Percentiles rank a stretch among this genome's conserved stretches.
phyloP scores from a whole-genome alignment of 768 basidiomycete species.

The Tulasnella sp. region DNA sequence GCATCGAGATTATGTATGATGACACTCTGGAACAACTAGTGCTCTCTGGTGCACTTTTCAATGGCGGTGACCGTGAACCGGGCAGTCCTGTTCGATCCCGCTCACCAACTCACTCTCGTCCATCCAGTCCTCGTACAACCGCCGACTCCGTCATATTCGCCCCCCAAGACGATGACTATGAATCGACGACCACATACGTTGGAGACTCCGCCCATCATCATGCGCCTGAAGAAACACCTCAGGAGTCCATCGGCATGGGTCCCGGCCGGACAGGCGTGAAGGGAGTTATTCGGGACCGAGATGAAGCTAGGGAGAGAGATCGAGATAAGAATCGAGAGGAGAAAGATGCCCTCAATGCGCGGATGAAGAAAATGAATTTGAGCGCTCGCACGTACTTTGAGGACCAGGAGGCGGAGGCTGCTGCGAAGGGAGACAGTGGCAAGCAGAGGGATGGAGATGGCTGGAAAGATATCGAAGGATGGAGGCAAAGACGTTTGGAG shows the following conservation, averaged over 20 bases:
- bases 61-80: slow-evolving; percentile 43
- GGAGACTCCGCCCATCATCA: slow-evolving; percentile 2
- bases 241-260: slow-evolving; percentile 70
- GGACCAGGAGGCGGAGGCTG: slow-evolving; percentile 42
- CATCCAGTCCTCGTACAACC: slow-evolving; percentile 37
- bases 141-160: slow-evolving; percentile 31
- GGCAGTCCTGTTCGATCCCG: slow-evolving; percentile 37
- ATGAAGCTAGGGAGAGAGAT: slow-evolving; percentile 43
- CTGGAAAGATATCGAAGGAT: slow-evolving; percentile 10
- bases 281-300: slow-evolving; percentile 71
- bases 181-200: slow-evolving; percentile 22
- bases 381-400: slow-evolving; percentile 53
- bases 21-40: slow-evolving; percentile 58
- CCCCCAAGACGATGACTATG: slow-evolving; percentile 32
- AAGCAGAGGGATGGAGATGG: slow-evolving; percentile 31
- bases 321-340: slow-evolving; percentile 44
- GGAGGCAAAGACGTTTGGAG: slow-evolving; percentile 20
- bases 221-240: slow-evolving; percentile 20
- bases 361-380: slow-evolving; percentile 55
- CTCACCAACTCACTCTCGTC: slow-evolving; percentile 25
- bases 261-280: slow-evolving; percentile 82
- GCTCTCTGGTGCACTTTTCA: slow-evolving; percentile 68
- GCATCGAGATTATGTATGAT: neutral
- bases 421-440: slow-evolving; percentile 33
- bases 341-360: slow-evolving; percentile 38